Evolutionary conservation across 805 yeast species (phyloP).

Genomic region (Candida rishiriensis): DNA sequence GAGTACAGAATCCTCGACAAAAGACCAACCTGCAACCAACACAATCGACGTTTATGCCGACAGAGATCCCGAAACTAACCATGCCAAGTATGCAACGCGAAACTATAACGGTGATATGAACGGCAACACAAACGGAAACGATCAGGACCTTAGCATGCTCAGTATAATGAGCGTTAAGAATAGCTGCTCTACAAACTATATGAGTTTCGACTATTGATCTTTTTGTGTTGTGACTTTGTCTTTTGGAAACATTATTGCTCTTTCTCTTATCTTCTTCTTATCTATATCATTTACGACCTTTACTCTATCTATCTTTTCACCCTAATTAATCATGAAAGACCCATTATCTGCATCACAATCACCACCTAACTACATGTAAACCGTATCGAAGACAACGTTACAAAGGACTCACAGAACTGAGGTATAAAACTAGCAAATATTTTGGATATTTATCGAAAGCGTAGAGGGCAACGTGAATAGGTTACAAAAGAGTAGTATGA

Average conservation of each 20-base stretch:
- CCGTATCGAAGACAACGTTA: no score
- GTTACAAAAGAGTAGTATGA: no score
- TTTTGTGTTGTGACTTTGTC: no score
- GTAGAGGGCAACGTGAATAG: no score
- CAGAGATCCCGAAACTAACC: conserved; percentile 2
- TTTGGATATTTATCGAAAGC: no score
- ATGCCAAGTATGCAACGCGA: background rate
- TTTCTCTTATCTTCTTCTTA: background rate
- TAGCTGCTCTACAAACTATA: conserved; percentile 12
- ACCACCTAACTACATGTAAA: no score
- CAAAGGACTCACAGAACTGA: no score
- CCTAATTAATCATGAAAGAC: no score
- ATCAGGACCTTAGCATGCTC: conserved; percentile 21
- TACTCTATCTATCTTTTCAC: background rate
- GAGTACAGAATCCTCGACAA: no score
- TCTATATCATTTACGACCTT: background rate
- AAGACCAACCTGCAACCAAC: background rate
- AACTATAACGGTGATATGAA: background rate
- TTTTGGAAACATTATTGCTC: no score
- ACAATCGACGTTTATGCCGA: background rate
- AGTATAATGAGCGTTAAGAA: conserved; percentile 24
- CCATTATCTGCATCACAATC: no score
- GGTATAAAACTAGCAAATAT: no score
- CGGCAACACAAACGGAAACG: conserved; percentile 9
- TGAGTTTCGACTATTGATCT: conserved; percentile 20